Conservation (phyloP, 352 stramenopile species). For the Phytophthora fragariaefolia region DNA sequence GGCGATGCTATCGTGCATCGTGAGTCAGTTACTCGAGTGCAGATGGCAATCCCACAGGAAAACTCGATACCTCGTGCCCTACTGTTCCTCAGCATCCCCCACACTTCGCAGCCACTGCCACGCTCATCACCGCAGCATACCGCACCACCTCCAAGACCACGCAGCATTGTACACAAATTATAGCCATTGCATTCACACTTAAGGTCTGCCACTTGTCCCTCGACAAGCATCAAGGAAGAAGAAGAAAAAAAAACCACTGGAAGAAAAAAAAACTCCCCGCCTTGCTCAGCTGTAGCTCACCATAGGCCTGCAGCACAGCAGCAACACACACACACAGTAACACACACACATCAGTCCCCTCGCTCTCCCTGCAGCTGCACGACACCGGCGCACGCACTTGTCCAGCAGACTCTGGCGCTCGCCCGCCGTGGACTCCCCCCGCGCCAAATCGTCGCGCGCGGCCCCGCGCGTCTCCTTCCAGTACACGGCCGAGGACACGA, state of each 20-base stretch:
- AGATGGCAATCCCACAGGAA: too few species aligned
- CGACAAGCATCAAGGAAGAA: background rate
- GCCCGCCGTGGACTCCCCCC: constrained; percentile 48
- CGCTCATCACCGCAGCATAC: too few species aligned
- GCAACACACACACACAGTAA: background rate
- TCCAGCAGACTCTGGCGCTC: constrained; percentile 71
- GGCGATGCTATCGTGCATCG: too few species aligned
- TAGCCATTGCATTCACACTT: too few species aligned
- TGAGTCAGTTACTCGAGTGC: too few species aligned
- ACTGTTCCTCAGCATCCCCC: too few species aligned
- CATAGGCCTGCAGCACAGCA: constrained; percentile 31
- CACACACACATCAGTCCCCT: too few species aligned
- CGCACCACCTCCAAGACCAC: too few species aligned
- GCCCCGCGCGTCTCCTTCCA: constrained; percentile 76
- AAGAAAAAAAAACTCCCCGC: background rate
- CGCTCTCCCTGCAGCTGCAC: background rate
- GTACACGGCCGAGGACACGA: constrained; percentile 72
- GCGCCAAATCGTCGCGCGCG: constrained; percentile 44
- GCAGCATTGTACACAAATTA: too few species aligned
- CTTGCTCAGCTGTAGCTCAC: constrained; percentile 42
- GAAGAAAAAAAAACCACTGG: background rate
- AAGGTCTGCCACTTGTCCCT: too few species aligned
- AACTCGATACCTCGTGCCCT: too few species aligned
- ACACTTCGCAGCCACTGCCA: too few species aligned
- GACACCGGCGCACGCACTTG: constrained; percentile 37